A percentile compares a stretch with the other conserved stretches of the same genome.
These are phyloP conservation scores for Solanum aculeatissimum DNA, from an alignment of 305 asterid genomes.

Conservation along the genomic window DNA sequence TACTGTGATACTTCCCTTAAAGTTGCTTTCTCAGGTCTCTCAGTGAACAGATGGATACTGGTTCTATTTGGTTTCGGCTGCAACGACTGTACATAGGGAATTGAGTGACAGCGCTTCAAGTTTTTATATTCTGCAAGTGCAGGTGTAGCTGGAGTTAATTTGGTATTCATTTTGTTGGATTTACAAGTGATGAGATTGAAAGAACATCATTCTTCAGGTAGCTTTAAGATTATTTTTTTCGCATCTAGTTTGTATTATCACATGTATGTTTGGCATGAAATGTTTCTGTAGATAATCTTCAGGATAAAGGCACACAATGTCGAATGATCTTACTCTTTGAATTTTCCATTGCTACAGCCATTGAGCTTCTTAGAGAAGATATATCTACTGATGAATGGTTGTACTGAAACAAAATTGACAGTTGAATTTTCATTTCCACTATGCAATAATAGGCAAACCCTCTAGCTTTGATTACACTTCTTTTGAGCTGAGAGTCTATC, in stretches of 20 bases:
- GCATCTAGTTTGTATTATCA: neutral
- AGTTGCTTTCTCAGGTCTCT: neutral
- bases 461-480: neutral
- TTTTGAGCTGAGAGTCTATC: neutral
- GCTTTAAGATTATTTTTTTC: neutral
- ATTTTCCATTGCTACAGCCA: neutral
- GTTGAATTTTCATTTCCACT: neutral
- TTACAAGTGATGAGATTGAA: neutral
- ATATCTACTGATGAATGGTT: neutral
- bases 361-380: neutral
- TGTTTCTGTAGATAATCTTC: neutral
- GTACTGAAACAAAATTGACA: neutral
- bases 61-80: neutral
- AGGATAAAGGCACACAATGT: neutral
- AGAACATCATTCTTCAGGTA: neutral
- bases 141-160: neutral
- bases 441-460: neutral
- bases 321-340: neutral
- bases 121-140: conserved; percentile 1
- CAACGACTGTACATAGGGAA: neutral
- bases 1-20: neutral
- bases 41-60: neutral
- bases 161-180: neutral
- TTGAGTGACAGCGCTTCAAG: neutral
- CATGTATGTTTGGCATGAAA: neutral